A percentile compares a stretch with the other conserved stretches of the same genome.
Evolutionary conservation across 2,329 filamentous ascomycete species (phyloP).

Genomic region (Trichophyton verrucosum): DNA sequence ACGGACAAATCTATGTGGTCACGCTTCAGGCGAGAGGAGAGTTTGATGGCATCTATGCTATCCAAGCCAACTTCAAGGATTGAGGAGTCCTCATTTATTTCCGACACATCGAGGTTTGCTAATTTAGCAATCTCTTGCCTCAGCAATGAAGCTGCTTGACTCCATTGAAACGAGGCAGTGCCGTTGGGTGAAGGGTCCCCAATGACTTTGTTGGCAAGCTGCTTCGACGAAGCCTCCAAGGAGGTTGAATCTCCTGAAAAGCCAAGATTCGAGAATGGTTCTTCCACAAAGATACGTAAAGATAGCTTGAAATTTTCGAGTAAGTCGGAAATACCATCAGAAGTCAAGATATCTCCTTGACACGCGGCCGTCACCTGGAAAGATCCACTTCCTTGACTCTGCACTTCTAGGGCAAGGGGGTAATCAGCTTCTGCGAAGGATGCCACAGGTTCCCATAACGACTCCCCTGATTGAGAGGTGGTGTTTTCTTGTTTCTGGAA

Average conservation of each 20-base stretch:
- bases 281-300: slow-evolving; percentile 25
- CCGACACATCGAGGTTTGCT: slow-evolving; percentile 39
- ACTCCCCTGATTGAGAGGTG: slow-evolving; percentile 16
- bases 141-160: slow-evolving; percentile 39
- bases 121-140: slow-evolving; percentile 52
- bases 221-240: not conserved
- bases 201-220: not conserved
- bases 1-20: slow-evolving; percentile 50
- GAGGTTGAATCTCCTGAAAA: not conserved
- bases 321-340: slow-evolving; percentile 26
- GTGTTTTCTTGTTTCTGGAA: slow-evolving; percentile 49
- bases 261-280: slow-evolving; percentile 16
- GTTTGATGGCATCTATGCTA: slow-evolving; percentile 81
- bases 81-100: slow-evolving; percentile 48
- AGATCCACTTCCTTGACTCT: slow-evolving; percentile 36
- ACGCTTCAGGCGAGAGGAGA: slow-evolving; percentile 59
- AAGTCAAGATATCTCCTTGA: slow-evolving; percentile 35
- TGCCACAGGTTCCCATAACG: slow-evolving; percentile 45
- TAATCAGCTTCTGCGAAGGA: slow-evolving; percentile 50
- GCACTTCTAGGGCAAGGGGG: slow-evolving; percentile 64
- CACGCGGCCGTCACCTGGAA: slow-evolving; percentile 50
- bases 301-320: slow-evolving; percentile 33
- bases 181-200: not conserved
- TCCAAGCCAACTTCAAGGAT: slow-evolving; percentile 78
- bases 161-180: slow-evolving; percentile 45